phyloP scores from a whole-genome alignment of 192 early-diverging fungal genomes.

The Podila horticola region DNA sequence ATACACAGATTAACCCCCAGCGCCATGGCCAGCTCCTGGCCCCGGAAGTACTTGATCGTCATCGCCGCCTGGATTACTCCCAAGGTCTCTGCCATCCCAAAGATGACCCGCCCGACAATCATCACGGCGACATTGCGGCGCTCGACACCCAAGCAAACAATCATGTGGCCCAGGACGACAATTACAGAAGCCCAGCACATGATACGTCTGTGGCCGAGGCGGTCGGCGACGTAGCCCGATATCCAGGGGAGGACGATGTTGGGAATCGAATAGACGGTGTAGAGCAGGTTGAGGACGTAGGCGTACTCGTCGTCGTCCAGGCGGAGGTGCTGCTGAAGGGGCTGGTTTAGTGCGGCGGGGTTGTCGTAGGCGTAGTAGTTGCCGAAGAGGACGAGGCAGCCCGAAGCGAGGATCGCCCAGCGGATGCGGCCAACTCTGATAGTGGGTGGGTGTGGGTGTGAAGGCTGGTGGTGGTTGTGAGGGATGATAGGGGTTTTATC shows the following conservation, averaged over 20 bases:
- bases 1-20: slow-evolving; percentile 58
- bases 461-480: no score
- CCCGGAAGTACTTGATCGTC: slow-evolving; percentile 66
- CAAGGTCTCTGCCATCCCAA: slow-evolving; percentile 67
- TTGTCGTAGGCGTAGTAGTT: slow-evolving; percentile 58
- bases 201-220: slow-evolving; percentile 52
- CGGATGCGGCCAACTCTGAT: slow-evolving; percentile 3
- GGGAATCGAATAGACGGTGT: slow-evolving; percentile 67
- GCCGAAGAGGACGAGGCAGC: slow-evolving; percentile 60
- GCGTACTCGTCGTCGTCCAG: slow-evolving; percentile 49
- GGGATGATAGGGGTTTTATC: not conserved
- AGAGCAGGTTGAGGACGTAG: slow-evolving; percentile 65
- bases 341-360: slow-evolving; percentile 58
- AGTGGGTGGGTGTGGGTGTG: not conserved
- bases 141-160: slow-evolving; percentile 60
- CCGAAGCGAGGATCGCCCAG: slow-evolving; percentile 24
- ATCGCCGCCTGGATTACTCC: slow-evolving; percentile 57
- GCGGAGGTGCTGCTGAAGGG: slow-evolving; percentile 53
- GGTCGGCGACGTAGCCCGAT: slow-evolving; percentile 62
- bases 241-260: slow-evolving; percentile 70
- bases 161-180: slow-evolving; percentile 51
- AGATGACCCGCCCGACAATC: slow-evolving; percentile 60
- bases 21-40: slow-evolving; percentile 66
- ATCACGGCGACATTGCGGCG: slow-evolving; percentile 5
- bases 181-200: slow-evolving; percentile 51